A percentile compares a stretch with the other conserved stretches of the same genome.
Conservation (phyloP, 331 rosid genomes). For the Stylosanthes scabra region DNA sequence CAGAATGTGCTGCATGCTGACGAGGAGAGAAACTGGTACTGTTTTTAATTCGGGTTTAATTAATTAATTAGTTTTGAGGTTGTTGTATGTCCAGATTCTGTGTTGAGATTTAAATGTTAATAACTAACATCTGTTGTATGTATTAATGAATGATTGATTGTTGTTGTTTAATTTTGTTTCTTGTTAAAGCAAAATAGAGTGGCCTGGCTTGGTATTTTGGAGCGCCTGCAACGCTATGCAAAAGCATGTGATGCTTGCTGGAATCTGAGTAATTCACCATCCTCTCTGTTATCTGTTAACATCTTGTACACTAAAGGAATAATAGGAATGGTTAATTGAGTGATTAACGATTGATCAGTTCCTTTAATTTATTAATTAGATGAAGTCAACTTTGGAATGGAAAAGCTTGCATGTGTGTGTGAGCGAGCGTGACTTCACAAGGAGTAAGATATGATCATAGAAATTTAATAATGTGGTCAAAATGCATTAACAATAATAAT, state of each 20-base stretch:
- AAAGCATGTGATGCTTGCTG: conserved; percentile 50
- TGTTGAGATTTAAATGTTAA: conserved; percentile 26
- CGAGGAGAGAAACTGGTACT: background rate
- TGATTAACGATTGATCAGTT: too few relatives aligned
- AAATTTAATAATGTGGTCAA: conserved; percentile 19
- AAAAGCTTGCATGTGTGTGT: too few relatives aligned
- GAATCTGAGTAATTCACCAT: conserved; percentile 34
- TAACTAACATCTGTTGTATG: conserved; percentile 34
- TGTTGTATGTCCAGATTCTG: conserved; percentile 29
- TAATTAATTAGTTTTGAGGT: conserved; percentile 12
- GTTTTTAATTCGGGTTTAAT: background rate
- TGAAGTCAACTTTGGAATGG: too few relatives aligned
- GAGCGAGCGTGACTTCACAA: conserved; percentile 42
- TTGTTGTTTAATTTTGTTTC: conserved; percentile 17
- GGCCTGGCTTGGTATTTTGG: conserved; percentile 33
- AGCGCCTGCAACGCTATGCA: conserved; percentile 49
- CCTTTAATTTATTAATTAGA: too few relatives aligned
- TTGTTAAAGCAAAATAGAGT: conserved; percentile 38
- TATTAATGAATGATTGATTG: conserved; percentile 3
- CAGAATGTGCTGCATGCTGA: background rate
- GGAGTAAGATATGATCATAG: conserved; percentile 14
- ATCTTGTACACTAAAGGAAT: too few relatives aligned
- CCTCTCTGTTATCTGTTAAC: background rate
- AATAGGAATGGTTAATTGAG: too few relatives aligned
- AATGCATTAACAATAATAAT: conserved; percentile 35